Evolutionary conservation across 2,329 filamentous ascomycete species (phyloP).

Genomic region (Botrytis tulipae): DNA sequence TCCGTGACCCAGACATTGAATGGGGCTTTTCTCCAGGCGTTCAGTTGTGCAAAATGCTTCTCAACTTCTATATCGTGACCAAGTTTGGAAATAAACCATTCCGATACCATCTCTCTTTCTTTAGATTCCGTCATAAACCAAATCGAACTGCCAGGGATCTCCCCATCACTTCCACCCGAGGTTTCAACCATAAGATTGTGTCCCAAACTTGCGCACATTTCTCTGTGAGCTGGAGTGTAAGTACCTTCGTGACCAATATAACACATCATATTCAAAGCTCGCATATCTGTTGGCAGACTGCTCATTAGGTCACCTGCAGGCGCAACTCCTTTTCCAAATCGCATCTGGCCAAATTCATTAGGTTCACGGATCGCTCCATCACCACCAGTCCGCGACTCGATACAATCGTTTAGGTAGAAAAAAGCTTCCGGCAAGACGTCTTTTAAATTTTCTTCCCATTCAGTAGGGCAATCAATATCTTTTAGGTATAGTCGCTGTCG

Average conservation of each 20-base stretch:
- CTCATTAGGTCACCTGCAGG: slow-evolving; percentile 93
- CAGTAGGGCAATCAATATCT: slow-evolving; percentile 88
- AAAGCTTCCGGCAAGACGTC: slow-evolving; percentile 76
- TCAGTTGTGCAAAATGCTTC: slow-evolving; percentile 92
- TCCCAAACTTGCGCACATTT: slow-evolving; percentile 95
- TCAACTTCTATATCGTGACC: slow-evolving; percentile 97
- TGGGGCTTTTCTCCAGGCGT: slow-evolving; percentile 91
- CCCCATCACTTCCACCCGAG: slow-evolving; percentile 69
- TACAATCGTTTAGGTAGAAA: slow-evolving; percentile 86
- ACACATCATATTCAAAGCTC: slow-evolving; percentile 95
- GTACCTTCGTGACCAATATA: slow-evolving; percentile 98
- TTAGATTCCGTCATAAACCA: slow-evolving; percentile 99
- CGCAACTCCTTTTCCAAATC: slow-evolving; percentile 49
- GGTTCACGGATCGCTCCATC: slow-evolving; percentile 52
- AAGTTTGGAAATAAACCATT: slow-evolving; percentile 89
- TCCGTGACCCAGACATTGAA: slow-evolving; percentile 93
- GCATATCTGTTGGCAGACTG: slow-evolving; percentile 80
- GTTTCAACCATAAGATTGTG: slow-evolving; percentile 99
- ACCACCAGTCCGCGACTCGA: slow-evolving; percentile 53
- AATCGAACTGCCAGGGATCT: slow-evolving; percentile 83
- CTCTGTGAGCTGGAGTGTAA: slow-evolving; percentile 89
- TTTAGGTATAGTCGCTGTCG: slow-evolving; percentile 91
- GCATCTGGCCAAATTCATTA: slow-evolving; percentile 42
- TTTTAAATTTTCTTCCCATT: slow-evolving; percentile 80
- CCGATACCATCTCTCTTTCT: slow-evolving; percentile 83